Percentiles rank a stretch among this genome's conserved stretches.
Evolutionary conservation across 768 basidiomycete genomes (phyloP).

Genomic region (Cystobasidium ongulense): DNA sequence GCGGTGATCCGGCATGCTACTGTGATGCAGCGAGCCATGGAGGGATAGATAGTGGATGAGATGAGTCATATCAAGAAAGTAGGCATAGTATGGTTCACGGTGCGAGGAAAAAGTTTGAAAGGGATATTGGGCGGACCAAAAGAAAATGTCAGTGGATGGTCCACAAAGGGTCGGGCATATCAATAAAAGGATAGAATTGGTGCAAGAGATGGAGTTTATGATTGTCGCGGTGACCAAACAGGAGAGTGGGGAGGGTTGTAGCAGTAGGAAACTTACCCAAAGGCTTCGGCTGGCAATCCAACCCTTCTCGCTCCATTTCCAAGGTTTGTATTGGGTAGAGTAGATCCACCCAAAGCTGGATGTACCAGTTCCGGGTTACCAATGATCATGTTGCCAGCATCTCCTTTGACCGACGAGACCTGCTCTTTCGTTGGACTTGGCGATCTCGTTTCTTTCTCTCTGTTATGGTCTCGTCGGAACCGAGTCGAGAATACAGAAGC

Average conservation of each 20-base stretch:
- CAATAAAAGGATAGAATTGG: no score
- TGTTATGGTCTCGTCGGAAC: not conserved
- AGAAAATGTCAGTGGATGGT: no score
- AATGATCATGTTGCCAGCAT: not conserved
- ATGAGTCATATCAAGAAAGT: not conserved
- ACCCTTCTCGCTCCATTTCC: constrained; percentile 2
- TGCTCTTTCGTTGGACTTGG: not conserved
- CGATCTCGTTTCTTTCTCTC: not conserved
- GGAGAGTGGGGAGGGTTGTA: no score
- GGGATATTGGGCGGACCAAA: no score
- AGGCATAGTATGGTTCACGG: no score
- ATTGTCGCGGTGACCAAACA: not conserved
- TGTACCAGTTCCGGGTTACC: constrained; percentile 9
- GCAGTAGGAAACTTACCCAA: constrained; percentile 24
- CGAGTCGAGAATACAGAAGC: not conserved
- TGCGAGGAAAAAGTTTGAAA: no score
- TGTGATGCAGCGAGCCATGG: not conserved
- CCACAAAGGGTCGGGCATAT: no score
- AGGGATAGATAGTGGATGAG: not conserved
- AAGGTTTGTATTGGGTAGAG: not conserved
- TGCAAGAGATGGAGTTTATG: not conserved
- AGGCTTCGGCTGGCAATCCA: constrained; percentile 1
- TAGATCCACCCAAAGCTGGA: not conserved
- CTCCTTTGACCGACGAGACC: not conserved
- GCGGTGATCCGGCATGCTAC: not conserved